These are phyloP conservation scores for Tephrocybe rancida DNA, from an alignment of 768 basidiomycete genomes.

Conservation along the genomic window DNA sequence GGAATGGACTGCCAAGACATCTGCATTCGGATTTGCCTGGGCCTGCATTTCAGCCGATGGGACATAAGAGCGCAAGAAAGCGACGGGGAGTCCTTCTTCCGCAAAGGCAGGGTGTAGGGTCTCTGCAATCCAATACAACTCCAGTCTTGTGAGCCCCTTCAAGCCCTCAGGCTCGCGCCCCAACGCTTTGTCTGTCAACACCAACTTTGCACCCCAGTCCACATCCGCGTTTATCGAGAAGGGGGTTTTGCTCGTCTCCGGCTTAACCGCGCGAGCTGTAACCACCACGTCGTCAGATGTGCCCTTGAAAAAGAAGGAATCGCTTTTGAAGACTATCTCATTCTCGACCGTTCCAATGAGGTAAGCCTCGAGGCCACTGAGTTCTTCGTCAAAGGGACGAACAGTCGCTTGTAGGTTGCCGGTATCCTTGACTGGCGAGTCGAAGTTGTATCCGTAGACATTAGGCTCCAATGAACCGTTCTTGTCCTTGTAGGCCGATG, in stretches of 20 bases:
- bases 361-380: background rate
- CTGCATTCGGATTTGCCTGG: background rate
- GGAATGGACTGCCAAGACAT: background rate
- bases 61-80: background rate
- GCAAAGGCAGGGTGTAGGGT: background rate
- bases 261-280: background rate
- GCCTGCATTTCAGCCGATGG: background rate
- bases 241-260: background rate
- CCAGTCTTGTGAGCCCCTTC: background rate
- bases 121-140: slow-evolving; percentile 3
- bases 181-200: background rate
- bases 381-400: background rate
- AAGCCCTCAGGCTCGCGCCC: background rate
- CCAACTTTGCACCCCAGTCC: background rate
- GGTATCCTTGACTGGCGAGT: background rate
- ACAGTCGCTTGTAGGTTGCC: background rate
- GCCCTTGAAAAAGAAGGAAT: background rate
- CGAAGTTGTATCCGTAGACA: background rate
- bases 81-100: background rate
- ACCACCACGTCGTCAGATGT: background rate
- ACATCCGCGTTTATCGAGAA: background rate
- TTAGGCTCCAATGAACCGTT: background rate
- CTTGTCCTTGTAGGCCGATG: background rate
- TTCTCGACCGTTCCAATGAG: background rate
- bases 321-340: background rate